Conservation (phyloP, 331 rosid species). For the Stylosanthes scabra region DNA sequence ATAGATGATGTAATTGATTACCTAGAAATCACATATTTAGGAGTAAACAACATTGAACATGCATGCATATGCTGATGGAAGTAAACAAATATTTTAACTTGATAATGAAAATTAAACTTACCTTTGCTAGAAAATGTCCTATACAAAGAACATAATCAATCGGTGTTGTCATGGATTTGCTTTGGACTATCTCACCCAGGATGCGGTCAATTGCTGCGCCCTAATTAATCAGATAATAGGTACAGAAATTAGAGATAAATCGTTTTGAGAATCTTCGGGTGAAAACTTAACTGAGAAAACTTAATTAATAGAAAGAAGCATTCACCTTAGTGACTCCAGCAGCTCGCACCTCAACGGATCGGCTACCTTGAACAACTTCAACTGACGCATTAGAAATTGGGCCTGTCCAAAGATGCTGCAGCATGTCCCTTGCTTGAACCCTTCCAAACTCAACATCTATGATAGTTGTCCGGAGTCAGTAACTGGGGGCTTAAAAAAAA, state of each 20-base stretch:
- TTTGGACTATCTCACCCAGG: conserved; percentile 94
- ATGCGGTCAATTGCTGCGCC: conserved; percentile 99
- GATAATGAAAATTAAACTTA: conserved; percentile 42
- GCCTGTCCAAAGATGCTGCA: conserved; percentile 99
- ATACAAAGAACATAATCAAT: conserved; percentile 90
- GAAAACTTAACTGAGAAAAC: conserved; percentile 7
- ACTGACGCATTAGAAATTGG: conserved; percentile 96
- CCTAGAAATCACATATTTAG: not conserved
- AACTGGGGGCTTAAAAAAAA: conserved; percentile 10
- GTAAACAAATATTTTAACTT: not conserved
- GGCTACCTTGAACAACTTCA: conserved; percentile 97
- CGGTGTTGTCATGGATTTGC: conserved; percentile 90
- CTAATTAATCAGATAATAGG: conserved; percentile 44
- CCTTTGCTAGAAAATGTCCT: conserved; percentile 98
- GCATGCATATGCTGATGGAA: conserved; percentile 3
- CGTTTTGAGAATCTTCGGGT: conserved; percentile 16
- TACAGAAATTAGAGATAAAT: conserved; percentile 20
- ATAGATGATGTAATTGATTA: not conserved
- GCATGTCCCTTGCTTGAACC: conserved; percentile 97
- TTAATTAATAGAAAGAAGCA: conserved; percentile 28
- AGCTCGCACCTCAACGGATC: conserved; percentile 96
- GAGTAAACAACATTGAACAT: conserved; percentile 9
- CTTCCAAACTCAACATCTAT: conserved; percentile 91
- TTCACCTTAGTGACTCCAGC: conserved; percentile 93
- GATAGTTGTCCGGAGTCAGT: conserved; percentile 33